Base-by-base conservation (phyloP, 164 flowering plant species). In the Saururus chinensis region DNA sequence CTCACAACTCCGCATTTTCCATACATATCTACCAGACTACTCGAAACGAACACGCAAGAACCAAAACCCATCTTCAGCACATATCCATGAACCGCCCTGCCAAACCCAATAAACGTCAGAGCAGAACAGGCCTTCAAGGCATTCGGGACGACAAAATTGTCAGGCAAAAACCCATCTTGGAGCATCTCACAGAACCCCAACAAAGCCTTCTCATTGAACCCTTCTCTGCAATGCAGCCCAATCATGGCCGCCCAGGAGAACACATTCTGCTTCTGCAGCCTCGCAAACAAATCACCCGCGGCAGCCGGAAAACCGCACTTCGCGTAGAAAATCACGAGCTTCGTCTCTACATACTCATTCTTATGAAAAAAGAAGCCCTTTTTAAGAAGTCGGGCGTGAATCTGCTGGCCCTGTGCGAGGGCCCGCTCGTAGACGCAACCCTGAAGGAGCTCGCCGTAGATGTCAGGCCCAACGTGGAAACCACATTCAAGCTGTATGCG, bases 221-320 rank as follows among this genome's bases (percentile, higher is more conserved):
- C 85, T 67, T 71, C 54, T 58, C 85, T 77, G 73, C 86, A 78
- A 49, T 70, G 48, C 67, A 86, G 53, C 22, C 96, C 93, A 70
- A 85, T 76, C 53, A 87, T 72, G 19, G 89, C 89, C 63, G 92
- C 84, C 90, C 95, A 85, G 35, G 89, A 84, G 63, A 84, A 87
- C 63, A 84, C 81, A 65, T 82, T 87, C 63, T 68, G 73, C 22
- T 56, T 60, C 35, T 65, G 51, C 16, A 79, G 52, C 54, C 75
- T 76, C 6, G 23, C 6, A 71, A 83, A 85, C 71, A 82, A 66
- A 19, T 66, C 23, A 14, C 9, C 40, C 0, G 86, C 77, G 54
- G 62, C 76, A 9, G 71, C 68, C 16, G 48, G 51, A 65, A 54
- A 59, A 58, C 72, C 81, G 66, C 92, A 86, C 66, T 83, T 89